phyloP scores from a whole-genome alignment of 805 yeast species.

The Nakazawaea wickerhamii region DNA sequence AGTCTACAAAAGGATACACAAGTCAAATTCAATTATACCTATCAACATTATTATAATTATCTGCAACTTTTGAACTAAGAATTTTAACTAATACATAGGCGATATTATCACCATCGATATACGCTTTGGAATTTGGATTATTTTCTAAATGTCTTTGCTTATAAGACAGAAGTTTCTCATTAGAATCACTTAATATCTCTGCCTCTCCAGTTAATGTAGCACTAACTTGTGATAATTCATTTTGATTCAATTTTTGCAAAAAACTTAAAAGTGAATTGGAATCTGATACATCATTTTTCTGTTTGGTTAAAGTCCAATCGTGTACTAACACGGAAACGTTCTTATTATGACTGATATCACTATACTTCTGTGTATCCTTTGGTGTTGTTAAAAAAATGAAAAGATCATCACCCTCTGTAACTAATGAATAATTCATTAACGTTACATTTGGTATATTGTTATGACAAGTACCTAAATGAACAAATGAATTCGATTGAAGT shows the following conservation, averaged over 20 bases:
- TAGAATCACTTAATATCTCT: slow-evolving; percentile 38
- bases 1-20: too few species aligned
- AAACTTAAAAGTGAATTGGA: slow-evolving; percentile 48
- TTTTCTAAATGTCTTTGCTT: slow-evolving; percentile 54
- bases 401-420: slow-evolving; percentile 35
- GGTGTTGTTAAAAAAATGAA: slow-evolving; percentile 70
- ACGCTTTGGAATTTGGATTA: slow-evolving; percentile 66
- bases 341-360: slow-evolving; percentile 65
- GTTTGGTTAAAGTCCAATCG: slow-evolving; percentile 76
- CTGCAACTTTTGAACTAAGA: slow-evolving; percentile 71
- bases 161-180: slow-evolving; percentile 52
- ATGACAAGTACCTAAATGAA: slow-evolving; percentile 79
- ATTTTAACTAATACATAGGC: slow-evolving; percentile 64
- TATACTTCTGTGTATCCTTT: slow-evolving; percentile 64
- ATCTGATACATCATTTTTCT: slow-evolving; percentile 22
- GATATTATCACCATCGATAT: slow-evolving; percentile 57
- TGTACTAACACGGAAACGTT: slow-evolving; percentile 80
- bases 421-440: slow-evolving; percentile 83
- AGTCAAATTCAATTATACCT: slow-evolving; percentile 19
- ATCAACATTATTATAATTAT: slow-evolving; percentile 57
- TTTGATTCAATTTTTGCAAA: slow-evolving; percentile 71
- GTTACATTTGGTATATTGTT: slow-evolving; percentile 76
- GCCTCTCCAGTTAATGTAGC: slow-evolving; percentile 79
- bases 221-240: slow-evolving; percentile 72
- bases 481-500: slow-evolving; percentile 57